Base-by-base conservation (phyloP, 2,329 filamentous ascomycete genomes). In the Emergomyces orientalis region DNA sequence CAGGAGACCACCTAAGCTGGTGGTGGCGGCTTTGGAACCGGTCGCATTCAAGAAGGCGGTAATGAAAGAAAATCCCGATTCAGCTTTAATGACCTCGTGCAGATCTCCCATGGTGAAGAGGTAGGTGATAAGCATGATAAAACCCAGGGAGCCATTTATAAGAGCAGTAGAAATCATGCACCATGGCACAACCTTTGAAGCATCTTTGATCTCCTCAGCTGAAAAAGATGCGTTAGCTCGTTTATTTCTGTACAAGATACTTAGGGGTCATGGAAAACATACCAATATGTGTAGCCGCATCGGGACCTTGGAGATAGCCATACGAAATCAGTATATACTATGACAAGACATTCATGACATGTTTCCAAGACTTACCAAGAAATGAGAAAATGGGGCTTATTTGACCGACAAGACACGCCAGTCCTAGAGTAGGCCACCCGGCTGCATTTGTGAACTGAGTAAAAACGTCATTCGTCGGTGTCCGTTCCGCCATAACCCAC, bases 381-480 rank as follows among this genome's bases (percentile, higher is more conserved):
- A 77, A 76, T 1, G 73, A 70, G 64, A 75, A 77, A 3, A 74
- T 71, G 32, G 72, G 71, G 5, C 70, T 71, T 32, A 72, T 68
- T 55, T 74, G 69, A 27, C 74, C 74, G 11, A 76, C 70, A 34
- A 74, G 71, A 41, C 71, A 74, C 2, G 80, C 78, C 39, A 83
- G 68, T 1, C 76, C 76, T 39, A 76, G 71, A 2, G 70, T 78
- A 1, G 71, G 71, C 77, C 79, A 83, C 3, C 70, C 71, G 0
- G 79, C 80, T 19, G 69, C 63, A 62, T 83, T 82, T 25, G 74
- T 71, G 65, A 83, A 83, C 1, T 74, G 70, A 3, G 77, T 77
- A 63, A 83, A 81, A 0, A 82, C 77, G 3, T 75, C 73, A 17
- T 74, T 68, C 0, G 77, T 72, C 22, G 75, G 73, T 49, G 76